Base-by-base conservation (phyloP, 1,139 yeast genomes). In the Pichia sp. region DNA sequence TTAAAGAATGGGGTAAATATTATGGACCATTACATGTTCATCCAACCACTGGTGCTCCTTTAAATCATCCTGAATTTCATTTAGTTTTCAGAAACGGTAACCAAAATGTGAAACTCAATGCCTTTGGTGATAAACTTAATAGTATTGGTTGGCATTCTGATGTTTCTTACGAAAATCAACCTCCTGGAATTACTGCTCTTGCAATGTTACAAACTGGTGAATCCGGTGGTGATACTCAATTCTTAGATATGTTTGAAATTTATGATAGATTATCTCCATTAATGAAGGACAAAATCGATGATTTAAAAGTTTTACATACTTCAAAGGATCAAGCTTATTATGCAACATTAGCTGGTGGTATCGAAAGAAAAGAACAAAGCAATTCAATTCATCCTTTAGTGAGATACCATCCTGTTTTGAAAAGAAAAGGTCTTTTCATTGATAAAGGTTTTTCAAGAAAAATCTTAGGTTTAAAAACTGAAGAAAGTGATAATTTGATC, bases 21-120 rank as follows among this genome's bases (percentile, higher is more conserved):
- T 83, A 73, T 63, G 90, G 92, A n/a, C 77, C 78, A 11, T 69
- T 82, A 43, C 92, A 83, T 64, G 71, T 78, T 46, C 92, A 84
- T 58, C 87, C 89, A 40, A 80, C 87, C 4, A 77, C 86, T 9
- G 85, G 87, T 10, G 74, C 84, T 9, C 90, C 90, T 31, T 66
- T 66, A 47, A 73, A 66, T 45, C 66, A 68, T 53, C 76, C 82
- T 2, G 82, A 81, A 54, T 68, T 83, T 51, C 89, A 81, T 56
- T 66, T 80, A 44, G 78, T 80, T 27, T 80, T 73, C 61, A 70
- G 80, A 52, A 69, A 78, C 52, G 72, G 77, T 29, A 72, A 70
- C 53, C 66, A 66, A 32, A 53, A 55, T 27, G 64, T 65, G 43
- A 58, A 59, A 34, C 58, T 65, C 40, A 59, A 65, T 39, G 62